Percentiles rank a stretch among this genome's conserved stretches.
Evolutionary conservation across 495 filamentous ascomycete species (phyloP).

Genomic region (Pyrenula aspistea): DNA sequence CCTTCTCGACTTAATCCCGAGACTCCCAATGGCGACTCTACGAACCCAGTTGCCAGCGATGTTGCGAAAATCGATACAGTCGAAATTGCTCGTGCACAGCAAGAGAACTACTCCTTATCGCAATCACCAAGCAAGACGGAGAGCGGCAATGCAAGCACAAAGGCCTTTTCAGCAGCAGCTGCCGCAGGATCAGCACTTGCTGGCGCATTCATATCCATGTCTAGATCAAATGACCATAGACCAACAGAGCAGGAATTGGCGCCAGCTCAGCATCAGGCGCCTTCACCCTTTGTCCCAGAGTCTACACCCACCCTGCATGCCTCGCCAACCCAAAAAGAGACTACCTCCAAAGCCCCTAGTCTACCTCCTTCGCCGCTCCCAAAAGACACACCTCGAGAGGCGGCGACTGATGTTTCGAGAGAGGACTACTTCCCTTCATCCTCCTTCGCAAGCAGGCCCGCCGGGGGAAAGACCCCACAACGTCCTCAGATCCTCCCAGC

Average conservation of each 20-base stretch:
- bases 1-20: not conserved
- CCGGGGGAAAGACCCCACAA: not conserved
- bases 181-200: constrained; percentile 11
- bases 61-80: not conserved
- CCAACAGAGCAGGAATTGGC: not conserved
- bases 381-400: constrained; percentile 23
- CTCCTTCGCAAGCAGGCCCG: not conserved
- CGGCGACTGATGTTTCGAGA: not conserved
- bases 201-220: constrained; percentile 9
- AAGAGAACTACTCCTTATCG: not conserved
- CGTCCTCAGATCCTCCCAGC: constrained; percentile 38
- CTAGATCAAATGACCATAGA: constrained; percentile 2
- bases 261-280: not conserved
- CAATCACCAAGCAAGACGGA: not conserved
- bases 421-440: constrained; percentile 1
- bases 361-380: constrained; percentile 19
- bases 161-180: constrained; percentile 10
- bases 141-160: not conserved
- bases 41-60: not conserved
- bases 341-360: constrained; percentile 10
- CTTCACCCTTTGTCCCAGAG: not conserved
- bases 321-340: not conserved
- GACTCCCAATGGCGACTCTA: not conserved
- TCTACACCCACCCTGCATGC: no score
- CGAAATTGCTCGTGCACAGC: not conserved